phyloP scores from a whole-genome alignment of 768 basidiomycete genomes.

The Kondoa malvinella region DNA sequence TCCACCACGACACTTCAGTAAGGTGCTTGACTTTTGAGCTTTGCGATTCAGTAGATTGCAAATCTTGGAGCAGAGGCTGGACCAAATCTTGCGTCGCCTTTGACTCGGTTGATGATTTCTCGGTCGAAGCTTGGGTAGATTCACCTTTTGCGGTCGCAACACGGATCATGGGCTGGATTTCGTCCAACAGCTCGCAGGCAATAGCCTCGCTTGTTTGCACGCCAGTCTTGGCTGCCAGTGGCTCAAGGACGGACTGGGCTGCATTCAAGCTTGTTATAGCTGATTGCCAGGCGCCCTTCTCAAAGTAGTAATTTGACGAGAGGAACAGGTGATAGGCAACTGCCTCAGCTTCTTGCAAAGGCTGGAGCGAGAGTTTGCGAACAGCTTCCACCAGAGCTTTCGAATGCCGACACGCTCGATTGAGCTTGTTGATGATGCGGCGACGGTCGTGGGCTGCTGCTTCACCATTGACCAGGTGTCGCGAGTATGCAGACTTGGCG shows the following conservation, averaged over 20 bases:
- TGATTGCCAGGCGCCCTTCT: background rate
- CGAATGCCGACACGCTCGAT: background rate
- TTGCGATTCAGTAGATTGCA: background rate
- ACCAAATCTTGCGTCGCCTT: background rate
- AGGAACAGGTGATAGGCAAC: background rate
- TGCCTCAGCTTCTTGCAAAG: background rate
- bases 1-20: background rate
- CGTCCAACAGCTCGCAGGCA: conserved; percentile 1
- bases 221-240: background rate
- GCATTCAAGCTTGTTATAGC: background rate
- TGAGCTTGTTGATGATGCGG: background rate
- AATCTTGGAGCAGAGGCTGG: background rate
- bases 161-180: background rate
- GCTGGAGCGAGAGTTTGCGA: background rate
- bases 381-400: background rate
- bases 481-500: background rate
- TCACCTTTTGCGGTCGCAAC: background rate
- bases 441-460: background rate
- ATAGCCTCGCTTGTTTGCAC: background rate
- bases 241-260: background rate
- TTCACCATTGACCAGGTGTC: background rate
- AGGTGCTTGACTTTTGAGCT: background rate
- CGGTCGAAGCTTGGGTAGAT: background rate
- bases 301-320: background rate
- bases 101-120: background rate